Base-by-base conservation (phyloP, 768 basidiomycete genomes). In the Heimioporus sp. region DNA sequence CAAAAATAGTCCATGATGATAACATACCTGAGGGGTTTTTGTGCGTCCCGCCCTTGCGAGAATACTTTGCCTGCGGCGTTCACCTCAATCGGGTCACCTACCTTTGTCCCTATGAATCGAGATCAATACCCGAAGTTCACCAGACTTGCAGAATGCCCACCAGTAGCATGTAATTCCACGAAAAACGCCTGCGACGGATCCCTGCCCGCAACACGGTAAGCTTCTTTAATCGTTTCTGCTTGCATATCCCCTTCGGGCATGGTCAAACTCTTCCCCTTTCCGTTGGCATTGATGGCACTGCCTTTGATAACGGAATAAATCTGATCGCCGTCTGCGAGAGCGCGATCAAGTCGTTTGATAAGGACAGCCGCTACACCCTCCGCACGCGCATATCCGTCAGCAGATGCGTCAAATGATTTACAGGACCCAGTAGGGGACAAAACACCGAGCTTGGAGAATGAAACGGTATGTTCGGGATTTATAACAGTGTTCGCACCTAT, bases 151-250 rank as follows among this genome's bases (percentile, higher is more conserved):
- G 1, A 53, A 4, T n/a, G 53, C 55, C 24, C 17, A 65, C 65
- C 78, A n/a, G 80, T 80, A 17, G 75, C 77, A 51, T 81, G 80
- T 11, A 77, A 53, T 56, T 80, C 80, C 0, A 80, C 67, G 53
- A 68, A 81, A 51, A 79, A 78, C 4, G 75, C 74, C 21, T 80
- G 76, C 1, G 58, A 53, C 5, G 69, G 72, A 38, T 69, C 59
- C 50, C 61, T 57, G 13, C 53, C 51, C 8, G 70, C 67, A 13
- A 57, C 46, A 7, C 57, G 56, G 46, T 69, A 72, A 4, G 72
- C 71, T 16, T 60, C 61, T 49, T 54, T 65, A 48, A 72, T 73
- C 28, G 69, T 68, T 40, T 62, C 59, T 4, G 61, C 62, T 51
- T 72, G 71, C 52, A 65, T 65, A 48, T 67, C 64, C 2, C 67